Evolutionary conservation across 2,329 filamentous ascomycete genomes (phyloP).

Genomic region (Pseudopyrenochaeta lycopersici): DNA sequence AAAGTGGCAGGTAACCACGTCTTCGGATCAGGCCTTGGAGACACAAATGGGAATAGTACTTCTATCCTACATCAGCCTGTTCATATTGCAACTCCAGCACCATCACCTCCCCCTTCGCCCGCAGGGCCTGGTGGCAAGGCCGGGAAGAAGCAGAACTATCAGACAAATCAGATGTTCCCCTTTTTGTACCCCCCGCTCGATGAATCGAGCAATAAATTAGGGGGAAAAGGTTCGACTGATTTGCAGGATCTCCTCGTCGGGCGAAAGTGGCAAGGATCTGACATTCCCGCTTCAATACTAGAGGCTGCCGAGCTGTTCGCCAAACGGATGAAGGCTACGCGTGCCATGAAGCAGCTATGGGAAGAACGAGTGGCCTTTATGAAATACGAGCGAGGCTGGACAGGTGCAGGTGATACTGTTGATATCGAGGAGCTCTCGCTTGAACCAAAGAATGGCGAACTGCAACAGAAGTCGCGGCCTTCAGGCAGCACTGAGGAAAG

Average conservation of each 20-base stretch:
- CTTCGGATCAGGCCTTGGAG: conserved; percentile 62
- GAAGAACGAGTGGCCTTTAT: conserved; percentile 91
- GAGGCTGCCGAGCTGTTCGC: conserved; percentile 95
- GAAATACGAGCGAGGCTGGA: conserved; percentile 92
- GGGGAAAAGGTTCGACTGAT: conserved; percentile 85
- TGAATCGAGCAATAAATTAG: conserved; percentile 85
- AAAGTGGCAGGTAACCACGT: conserved; percentile 58
- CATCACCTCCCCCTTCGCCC: conserved; percentile 93
- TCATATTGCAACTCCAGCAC: conserved; percentile 97
- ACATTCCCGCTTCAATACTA: conserved; percentile 91
- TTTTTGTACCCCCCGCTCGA: conserved; percentile 97
- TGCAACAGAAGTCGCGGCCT: conserved; percentile 50
- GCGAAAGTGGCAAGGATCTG: conserved; percentile 89
- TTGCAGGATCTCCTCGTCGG: conserved; percentile 82
- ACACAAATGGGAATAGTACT: conserved; percentile 53
- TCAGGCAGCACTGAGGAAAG: conserved; percentile 68
- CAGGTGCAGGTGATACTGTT: conserved; percentile 60
- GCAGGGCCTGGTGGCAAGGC: conserved; percentile 84
- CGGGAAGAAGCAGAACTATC: conserved; percentile 98
- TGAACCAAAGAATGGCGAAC: conserved; percentile 42
- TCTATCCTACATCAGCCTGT: conserved; percentile 96
- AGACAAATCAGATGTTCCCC: conserved; percentile 98
- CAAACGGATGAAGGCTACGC: conserved; percentile 86
- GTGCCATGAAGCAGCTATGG: conserved; percentile 93
- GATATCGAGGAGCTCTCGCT: conserved; percentile 53